These are phyloP conservation scores for Pythium coloratum DNA, from an alignment of 352 stramenopile species.

Conservation along the genomic window DNA sequence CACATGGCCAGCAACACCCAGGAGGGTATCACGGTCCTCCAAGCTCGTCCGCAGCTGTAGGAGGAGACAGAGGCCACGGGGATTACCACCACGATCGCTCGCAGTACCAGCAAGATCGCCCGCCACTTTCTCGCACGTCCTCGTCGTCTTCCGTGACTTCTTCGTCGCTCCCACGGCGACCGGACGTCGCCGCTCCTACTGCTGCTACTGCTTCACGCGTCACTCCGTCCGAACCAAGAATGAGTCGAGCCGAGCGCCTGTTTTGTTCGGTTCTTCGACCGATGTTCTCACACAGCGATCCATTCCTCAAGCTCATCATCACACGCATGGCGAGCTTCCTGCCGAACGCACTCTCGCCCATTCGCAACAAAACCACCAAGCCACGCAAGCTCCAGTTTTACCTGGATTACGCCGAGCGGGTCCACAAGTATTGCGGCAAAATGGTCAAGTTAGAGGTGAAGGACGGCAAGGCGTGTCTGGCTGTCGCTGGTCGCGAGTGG, in stretches of 20 bases:
- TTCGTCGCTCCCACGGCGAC: background rate
- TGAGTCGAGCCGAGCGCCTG: constrained; percentile 5
- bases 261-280: constrained; percentile 30
- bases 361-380: constrained; percentile 70
- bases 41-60: background rate
- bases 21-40: background rate
- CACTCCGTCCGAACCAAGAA: background rate
- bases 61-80: background rate
- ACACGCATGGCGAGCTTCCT: constrained; percentile 57
- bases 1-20: background rate
- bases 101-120: background rate
- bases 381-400: constrained; percentile 73
- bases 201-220: background rate
- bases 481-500: constrained; percentile 52
- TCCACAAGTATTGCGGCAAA: constrained; percentile 38
- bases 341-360: constrained; percentile 43
- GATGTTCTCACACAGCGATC: constrained; percentile 54
- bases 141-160: background rate
- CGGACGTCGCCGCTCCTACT: background rate
- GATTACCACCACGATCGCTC: constrained; percentile 8
- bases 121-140: constrained; percentile 1
- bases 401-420: constrained; percentile 57
- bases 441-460: constrained; percentile 47
- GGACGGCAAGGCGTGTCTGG: constrained; percentile 39
- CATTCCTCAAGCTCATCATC: constrained; percentile 49